Conservation (phyloP, 306 rosid species). For the Cucumis cinereus region DNA sequence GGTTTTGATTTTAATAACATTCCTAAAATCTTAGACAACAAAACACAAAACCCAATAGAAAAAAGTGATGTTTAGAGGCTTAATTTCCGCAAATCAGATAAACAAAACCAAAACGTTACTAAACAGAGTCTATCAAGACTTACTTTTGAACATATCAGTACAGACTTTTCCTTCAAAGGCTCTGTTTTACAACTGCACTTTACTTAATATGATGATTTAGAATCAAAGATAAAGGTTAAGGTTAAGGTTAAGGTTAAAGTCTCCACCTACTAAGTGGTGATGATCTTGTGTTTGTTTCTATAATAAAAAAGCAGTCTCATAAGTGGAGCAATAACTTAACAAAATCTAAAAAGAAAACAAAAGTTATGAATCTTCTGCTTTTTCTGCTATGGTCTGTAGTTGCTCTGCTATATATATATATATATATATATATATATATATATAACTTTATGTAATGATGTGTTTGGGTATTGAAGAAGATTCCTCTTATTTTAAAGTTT, state of each 20-base stretch:
- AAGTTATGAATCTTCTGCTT: conserved; percentile 9
- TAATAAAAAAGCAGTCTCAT: background rate
- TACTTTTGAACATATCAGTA: too few species aligned
- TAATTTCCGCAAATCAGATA: too few species aligned
- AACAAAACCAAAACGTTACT: too few species aligned
- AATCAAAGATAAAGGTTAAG: background rate
- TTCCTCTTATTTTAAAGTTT: background rate
- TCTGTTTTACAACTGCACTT: background rate
- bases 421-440: background rate
- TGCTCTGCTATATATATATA: background rate
- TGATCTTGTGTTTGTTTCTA: background rate
- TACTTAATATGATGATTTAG: background rate
- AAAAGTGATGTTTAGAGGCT: too few species aligned
- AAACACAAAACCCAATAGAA: too few species aligned
- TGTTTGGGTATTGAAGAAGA: conserved; percentile 4
- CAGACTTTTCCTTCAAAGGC: background rate
- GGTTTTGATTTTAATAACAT: too few species aligned
- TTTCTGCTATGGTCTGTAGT: conserved; percentile 7
- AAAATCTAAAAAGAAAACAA: background rate
- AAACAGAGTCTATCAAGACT: too few species aligned
- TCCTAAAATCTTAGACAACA: too few species aligned
- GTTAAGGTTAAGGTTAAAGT: background rate
- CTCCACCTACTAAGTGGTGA: background rate
- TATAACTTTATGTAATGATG: background rate
- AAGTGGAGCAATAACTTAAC: conserved; percentile 5